A percentile compares a stretch with the other conserved stretches of the same genome.
These are phyloP conservation scores for Penicillium expansum DNA, from an alignment of 2,329 filamentous ascomycete genomes.

Conservation along the genomic window DNA sequence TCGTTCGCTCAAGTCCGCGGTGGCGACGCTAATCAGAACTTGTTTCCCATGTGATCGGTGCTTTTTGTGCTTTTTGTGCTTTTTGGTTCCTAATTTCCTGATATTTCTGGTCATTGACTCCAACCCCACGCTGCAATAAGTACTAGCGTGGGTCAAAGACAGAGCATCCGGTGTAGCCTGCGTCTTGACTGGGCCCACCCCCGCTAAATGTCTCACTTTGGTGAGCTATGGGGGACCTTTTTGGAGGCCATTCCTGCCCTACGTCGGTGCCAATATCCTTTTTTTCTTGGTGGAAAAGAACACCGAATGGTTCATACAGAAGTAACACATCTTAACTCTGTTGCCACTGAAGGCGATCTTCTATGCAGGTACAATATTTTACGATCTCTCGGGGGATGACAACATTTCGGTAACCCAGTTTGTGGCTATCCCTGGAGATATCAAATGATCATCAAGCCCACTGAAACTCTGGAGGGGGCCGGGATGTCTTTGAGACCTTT, in stretches of 20 bases:
- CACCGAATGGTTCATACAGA: background rate
- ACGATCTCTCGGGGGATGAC: background rate
- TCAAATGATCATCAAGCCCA: background rate
- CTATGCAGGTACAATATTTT: constrained; percentile 7
- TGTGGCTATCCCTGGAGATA: background rate
- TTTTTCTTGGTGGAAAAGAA: background rate
- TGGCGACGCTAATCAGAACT: background rate
- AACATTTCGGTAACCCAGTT: background rate
- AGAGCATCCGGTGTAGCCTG: background rate
- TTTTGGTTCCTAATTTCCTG: background rate
- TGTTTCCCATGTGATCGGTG: background rate
- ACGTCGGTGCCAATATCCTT: background rate
- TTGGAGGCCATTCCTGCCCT: background rate
- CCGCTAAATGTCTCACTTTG: constrained; percentile 8
- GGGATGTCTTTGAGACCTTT: background rate
- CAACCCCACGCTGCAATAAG: background rate
- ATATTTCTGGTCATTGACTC: background rate
- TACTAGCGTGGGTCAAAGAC: background rate
- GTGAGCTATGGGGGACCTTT: background rate
- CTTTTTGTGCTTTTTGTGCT: background rate
- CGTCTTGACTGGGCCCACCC: background rate
- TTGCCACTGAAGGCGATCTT: background rate
- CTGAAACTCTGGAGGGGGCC: background rate
- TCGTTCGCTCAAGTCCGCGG: background rate
- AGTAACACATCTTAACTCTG: no score